Evolutionary conservation across 1,139 yeast genomes (phyloP).

Genomic region (Hyphopichia khmerensis): DNA sequence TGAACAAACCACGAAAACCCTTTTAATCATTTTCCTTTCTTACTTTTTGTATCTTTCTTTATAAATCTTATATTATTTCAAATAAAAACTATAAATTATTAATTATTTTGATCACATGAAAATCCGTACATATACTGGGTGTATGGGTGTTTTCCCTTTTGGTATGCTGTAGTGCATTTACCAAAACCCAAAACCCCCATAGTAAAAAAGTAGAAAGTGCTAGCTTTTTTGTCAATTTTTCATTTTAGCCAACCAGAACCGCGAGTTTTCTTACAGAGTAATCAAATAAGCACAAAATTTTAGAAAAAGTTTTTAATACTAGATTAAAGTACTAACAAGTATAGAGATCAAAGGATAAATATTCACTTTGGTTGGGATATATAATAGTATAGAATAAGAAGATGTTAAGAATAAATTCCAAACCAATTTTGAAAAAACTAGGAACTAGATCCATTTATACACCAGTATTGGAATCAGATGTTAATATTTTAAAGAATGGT

Average conservation of each 20-base stretch:
- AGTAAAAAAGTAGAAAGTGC: too few species aligned
- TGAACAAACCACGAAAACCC: background rate
- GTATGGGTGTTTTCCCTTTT: too few species aligned
- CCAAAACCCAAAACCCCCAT: too few species aligned
- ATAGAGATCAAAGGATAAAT: too few species aligned
- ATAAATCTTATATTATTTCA: background rate
- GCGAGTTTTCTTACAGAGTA: conserved; percentile 4
- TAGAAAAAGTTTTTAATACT: background rate
- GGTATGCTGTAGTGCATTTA: too few species aligned
- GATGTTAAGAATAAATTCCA: conserved; percentile 30
- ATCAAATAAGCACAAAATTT: conserved; percentile 2
- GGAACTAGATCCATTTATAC: conserved; percentile 39
- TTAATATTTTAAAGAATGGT: conserved; percentile 75
- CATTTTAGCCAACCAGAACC: conserved; percentile 6
- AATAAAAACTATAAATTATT: too few species aligned
- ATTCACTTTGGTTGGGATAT: too few species aligned
- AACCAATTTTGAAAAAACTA: conserved; percentile 16
- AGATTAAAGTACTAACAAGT: too few species aligned
- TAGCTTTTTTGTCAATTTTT: background rate
- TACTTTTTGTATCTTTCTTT: background rate
- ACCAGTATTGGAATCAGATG: conserved; percentile 52
- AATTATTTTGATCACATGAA: too few species aligned
- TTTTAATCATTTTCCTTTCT: background rate
- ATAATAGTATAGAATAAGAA: background rate
- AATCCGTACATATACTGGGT: too few species aligned